A percentile compares a stretch with the other conserved stretches of the same genome.
Evolutionary conservation across 345 rosid genomes (phyloP).

Genomic region (Jatropha curcas): DNA sequence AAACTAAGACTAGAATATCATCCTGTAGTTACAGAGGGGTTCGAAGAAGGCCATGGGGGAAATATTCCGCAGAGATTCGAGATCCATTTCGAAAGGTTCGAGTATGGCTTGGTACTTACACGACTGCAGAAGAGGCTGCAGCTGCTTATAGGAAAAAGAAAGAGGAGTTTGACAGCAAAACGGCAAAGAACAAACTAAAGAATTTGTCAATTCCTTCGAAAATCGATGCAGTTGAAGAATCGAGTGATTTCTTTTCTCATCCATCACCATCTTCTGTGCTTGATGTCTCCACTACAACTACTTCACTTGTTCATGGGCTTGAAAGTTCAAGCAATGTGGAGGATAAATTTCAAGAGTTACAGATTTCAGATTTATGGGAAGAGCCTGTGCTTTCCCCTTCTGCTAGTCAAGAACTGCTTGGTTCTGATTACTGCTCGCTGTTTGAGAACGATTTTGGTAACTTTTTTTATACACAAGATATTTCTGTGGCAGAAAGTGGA

Average conservation of each 20-base stretch:
- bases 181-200: slow-evolving; percentile 17
- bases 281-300: slow-evolving; percentile 25
- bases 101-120: slow-evolving; percentile 55
- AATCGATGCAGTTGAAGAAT: slow-evolving; percentile 9
- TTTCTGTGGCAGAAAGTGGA: not conserved
- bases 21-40: slow-evolving; percentile 43
- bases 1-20: not conserved
- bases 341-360: slow-evolving; percentile 9
- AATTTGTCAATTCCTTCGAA: not conserved
- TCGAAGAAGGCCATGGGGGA: slow-evolving; percentile 54
- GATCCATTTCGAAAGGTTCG: slow-evolving; percentile 45
- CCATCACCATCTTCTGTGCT: slow-evolving; percentile 56
- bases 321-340: not conserved
- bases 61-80: slow-evolving; percentile 50
- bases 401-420: slow-evolving; percentile 15
- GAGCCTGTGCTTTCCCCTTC: slow-evolving; percentile 15
- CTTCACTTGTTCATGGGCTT: slow-evolving; percentile 4
- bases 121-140: slow-evolving; percentile 55
- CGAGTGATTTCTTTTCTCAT: slow-evolving; percentile 12
- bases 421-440: not conserved
- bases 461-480: slow-evolving; percentile 13
- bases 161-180: slow-evolving; percentile 34
- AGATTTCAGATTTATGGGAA: slow-evolving; percentile 20
- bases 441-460: slow-evolving; percentile 13
- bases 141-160: slow-evolving; percentile 43